phyloP scores from a whole-genome alignment of 208 protist species.

The Strigomonas galati region DNA sequence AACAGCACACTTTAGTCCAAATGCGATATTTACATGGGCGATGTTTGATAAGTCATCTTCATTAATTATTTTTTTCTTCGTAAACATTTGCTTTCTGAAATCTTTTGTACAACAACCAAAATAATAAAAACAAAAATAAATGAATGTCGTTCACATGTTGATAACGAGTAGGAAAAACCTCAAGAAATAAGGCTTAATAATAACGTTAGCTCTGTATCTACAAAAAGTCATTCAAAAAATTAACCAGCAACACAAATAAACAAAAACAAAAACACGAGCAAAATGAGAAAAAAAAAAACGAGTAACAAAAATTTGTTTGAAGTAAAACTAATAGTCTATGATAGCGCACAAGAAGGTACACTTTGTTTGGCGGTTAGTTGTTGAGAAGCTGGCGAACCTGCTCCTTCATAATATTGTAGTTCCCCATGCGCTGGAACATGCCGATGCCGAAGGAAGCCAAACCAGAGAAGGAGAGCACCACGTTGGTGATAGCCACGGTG shows the following conservation, averaged over 20 bases:
- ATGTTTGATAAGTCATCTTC: slow-evolving; percentile 1
- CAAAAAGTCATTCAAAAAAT: too few species aligned
- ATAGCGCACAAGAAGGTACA: too few species aligned
- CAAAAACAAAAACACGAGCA: slow-evolving; percentile 4
- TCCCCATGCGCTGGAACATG: slow-evolving; percentile 64
- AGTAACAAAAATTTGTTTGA: background rate
- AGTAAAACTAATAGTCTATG: too few species aligned
- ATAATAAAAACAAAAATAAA: slow-evolving; percentile 7
- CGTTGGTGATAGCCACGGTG: slow-evolving; percentile 22
- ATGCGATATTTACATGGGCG: slow-evolving; percentile 13
- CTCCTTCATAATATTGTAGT: slow-evolving; percentile 63
- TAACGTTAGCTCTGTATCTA: background rate
- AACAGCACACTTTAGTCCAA: slow-evolving; percentile 12
- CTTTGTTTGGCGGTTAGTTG: too few species aligned
- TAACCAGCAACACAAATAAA: background rate
- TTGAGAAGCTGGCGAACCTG: slow-evolving; percentile 9
- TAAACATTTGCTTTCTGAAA: background rate
- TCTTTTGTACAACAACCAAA: background rate
- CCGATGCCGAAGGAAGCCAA: slow-evolving; percentile 45
- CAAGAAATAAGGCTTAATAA: background rate
- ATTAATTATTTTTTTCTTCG: slow-evolving; percentile 10
- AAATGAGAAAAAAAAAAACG: slow-evolving; percentile 8
- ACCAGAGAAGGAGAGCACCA: slow-evolving; percentile 31
- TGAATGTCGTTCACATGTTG: slow-evolving; percentile 4
- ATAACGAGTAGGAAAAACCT: slow-evolving; percentile 5